Conservation (phyloP, 2,329 filamentous ascomycete species). For the Chrysosporium queenslandicum region DNA sequence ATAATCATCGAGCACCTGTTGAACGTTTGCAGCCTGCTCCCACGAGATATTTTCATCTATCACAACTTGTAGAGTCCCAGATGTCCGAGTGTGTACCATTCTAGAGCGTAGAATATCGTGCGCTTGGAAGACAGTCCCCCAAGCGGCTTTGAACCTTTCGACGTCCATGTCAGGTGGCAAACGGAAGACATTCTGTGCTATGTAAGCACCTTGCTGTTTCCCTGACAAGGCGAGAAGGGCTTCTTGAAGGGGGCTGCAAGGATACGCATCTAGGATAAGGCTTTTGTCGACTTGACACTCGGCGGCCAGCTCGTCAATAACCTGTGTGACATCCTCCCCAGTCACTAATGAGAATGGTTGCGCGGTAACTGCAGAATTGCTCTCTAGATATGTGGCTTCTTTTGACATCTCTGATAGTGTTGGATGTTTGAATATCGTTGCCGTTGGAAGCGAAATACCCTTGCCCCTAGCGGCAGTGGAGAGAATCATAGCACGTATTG, state of each 20-base stretch:
- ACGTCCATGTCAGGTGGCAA: conserved; percentile 24
- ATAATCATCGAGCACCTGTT: conserved; percentile 7
- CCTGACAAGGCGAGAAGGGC: conserved; percentile 29
- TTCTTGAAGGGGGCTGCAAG: conserved; percentile 2
- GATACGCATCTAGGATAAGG: background rate
- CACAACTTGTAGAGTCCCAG: conserved; percentile 22
- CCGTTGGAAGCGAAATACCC: conserved; percentile 1
- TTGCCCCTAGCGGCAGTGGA: conserved; percentile 10
- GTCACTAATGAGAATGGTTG: background rate
- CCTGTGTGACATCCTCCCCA: background rate
- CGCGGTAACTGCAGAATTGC: background rate
- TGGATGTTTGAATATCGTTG: background rate
- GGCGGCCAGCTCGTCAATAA: background rate
- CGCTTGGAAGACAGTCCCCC: conserved; percentile 27
- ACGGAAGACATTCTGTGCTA: conserved; percentile 27
- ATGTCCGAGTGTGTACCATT: conserved; percentile 19
- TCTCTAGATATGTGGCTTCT: background rate
- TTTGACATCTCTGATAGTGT: background rate
- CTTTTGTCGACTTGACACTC: background rate
- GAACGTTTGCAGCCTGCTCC: conserved; percentile 24
- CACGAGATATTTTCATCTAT: conserved; percentile 28
- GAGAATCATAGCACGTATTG: conserved; percentile 30
- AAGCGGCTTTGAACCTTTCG: conserved; percentile 29
- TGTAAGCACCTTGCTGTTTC: conserved; percentile 30
- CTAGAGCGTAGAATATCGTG: conserved; percentile 37